Evolutionary conservation across 306 rosid species (phyloP), one percentile per base, ranked within the genome.

Genomic region (Glycine latifolia): DNA sequence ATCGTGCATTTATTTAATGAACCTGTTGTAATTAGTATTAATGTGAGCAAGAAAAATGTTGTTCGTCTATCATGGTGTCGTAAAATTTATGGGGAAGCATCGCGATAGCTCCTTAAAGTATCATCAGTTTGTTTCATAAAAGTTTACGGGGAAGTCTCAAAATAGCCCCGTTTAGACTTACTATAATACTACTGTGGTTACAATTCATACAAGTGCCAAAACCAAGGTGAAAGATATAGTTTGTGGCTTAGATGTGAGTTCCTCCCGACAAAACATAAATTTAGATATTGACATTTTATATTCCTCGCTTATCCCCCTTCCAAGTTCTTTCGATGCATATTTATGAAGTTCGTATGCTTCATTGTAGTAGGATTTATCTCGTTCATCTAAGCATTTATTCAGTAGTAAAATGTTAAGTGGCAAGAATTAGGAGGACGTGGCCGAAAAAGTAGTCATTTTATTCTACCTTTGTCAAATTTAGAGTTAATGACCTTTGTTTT

Each of bases 1-100:
- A 78, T 56, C 44, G 47, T 61, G 75, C 49, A 74, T 76, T 75
- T 79, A 75, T 79, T 84, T 71, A 43, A 75, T 80, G 67, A 77
- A 73, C 73, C 77, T 70, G 67, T 67, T 88, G 84, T 87, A 77
- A 86, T 83, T 63, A 81, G 81, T 75, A 49, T 65, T 81, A 67
- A 14, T 73, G 76, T 78, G 83, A 67, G 79, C 47, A 79, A 73
- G 77, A 54, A 26, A 49, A 61, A 72, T 85, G 72, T 75, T 44
- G 49, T 77, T 71, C 2, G 26, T 76, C 5, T 76, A 17, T 60
- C 77, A 76, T 70, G 85, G 53, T 84, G 82, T 74, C 67, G 47
- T 68, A 20, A 65, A 69, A 77, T 56, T 85, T 77, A 75, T 12
- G 84, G 77, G 83, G 67, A 71, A 50, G 82, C 83, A 80, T 84